phyloP scores from a whole-genome alignment of 2,329 filamentous ascomycete genomes.

The Penicillium sp. region DNA sequence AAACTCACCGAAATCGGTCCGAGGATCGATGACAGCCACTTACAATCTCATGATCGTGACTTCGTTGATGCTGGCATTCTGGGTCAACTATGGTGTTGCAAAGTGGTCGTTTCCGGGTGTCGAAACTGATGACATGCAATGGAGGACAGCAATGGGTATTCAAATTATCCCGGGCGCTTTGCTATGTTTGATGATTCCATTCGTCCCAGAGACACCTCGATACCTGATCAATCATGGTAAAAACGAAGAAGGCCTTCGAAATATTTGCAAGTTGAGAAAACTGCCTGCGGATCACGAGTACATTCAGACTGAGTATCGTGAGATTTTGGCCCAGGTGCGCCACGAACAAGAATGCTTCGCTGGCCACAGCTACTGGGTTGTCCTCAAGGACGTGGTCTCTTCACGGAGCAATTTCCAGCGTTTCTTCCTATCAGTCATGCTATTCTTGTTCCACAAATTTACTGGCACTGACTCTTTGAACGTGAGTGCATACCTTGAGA shows the following conservation, averaged over 20 bases:
- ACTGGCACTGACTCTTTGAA: constrained; percentile 45
- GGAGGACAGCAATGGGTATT: constrained; percentile 40
- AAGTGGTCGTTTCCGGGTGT: constrained; percentile 20
- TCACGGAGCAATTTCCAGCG: constrained; percentile 35
- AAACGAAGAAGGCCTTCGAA: constrained; percentile 36
- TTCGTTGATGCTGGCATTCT: constrained; percentile 35
- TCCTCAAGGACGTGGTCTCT: constrained; percentile 35
- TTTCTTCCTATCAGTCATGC: constrained; percentile 37
- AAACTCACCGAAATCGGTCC: constrained; percentile 43
- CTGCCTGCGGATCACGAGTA: constrained; percentile 43
- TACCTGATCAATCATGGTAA: constrained; percentile 40
- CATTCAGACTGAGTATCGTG: constrained; percentile 41
- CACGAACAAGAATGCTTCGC: constrained; percentile 29
- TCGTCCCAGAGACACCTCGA: constrained; percentile 38
- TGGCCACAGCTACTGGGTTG: constrained; percentile 36
- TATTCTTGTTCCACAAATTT: constrained; percentile 47
- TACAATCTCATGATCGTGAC: constrained; percentile 45
- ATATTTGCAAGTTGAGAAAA: constrained; percentile 42
- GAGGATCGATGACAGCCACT: constrained; percentile 43
- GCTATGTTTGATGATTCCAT: constrained; percentile 38
- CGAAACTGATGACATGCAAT: constrained; percentile 33
- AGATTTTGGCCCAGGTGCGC: constrained; percentile 39
- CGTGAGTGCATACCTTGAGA: constrained; percentile 5
- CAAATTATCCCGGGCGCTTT: constrained; percentile 42
- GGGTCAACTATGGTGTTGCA: constrained; percentile 32